Evolutionary conservation across 345 rosid species (phyloP), one percentile per base, ranked within the genome.

Genomic region (Populus euphratica): DNA sequence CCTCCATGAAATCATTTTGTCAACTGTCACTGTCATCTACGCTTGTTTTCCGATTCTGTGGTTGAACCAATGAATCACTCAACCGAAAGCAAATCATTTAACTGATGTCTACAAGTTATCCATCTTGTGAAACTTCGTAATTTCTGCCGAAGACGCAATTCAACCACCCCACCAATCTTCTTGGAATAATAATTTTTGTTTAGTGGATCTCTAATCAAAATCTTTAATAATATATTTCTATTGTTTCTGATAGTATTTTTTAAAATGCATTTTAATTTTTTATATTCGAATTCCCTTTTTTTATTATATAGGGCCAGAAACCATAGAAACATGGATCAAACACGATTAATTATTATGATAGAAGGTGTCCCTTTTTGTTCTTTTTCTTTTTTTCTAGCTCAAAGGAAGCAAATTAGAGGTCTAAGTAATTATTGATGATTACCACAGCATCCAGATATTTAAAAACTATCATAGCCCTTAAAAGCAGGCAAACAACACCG

Each of bases 121-220:
- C 4, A n/a, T 1, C 14, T 14, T 13, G 11, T 44, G 17, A 47
- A 47, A 47, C 3, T 4, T 9, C 9, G 2, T 11, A 23, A n/a
- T 56, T 9, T 59, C 29, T n/a, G 64, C 14, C 0, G 1, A 59
- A 59, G 64, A 59, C 10, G 64, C 14, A 23, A 59, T 23, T 59
- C 64, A 59, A 59, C 64, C 64, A 59, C 64, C 64, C 64, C 64
- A 59, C 64, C 64, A 59, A 59, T 59, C 64, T 59, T 59, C 64
- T 9, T 8, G 14, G 64, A 23, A 59, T 10, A n/a, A 56, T 8
- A 56, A 21, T 59, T 33, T 33, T 33, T 33, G 35, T 33, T 33
- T 4, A 9, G 12, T 41, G 44, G 44, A 41, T 41, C 44, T 41
- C 44, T 41, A 9, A 41, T 11, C 44, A 9, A 41, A 41, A 41